phyloP scores from a whole-genome alignment of 2,329 filamentous ascomycete species.

The Dothistroma septosporum region DNA sequence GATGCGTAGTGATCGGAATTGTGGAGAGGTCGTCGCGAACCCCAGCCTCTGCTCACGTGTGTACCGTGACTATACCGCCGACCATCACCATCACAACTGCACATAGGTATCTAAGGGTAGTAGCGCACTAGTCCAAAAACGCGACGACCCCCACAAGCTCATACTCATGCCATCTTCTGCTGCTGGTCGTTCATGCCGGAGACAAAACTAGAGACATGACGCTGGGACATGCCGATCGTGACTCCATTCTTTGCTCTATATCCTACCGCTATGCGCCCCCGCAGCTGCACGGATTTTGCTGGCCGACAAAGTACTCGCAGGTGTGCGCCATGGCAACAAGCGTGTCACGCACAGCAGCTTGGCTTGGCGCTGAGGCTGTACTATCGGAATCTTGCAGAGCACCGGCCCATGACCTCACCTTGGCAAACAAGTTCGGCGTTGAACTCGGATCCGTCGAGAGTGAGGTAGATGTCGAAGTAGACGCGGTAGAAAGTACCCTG shows the following conservation, averaged over 20 bases:
- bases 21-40: neutral
- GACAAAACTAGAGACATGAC: neutral
- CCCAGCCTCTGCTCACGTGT: neutral
- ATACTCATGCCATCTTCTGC: neutral
- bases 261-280: conserved; percentile 3
- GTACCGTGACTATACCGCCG: neutral
- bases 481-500: conserved; percentile 91
- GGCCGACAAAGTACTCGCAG: neutral
- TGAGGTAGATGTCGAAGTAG: conserved; percentile 71
- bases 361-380: neutral
- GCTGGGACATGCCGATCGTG: neutral
- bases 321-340: neutral
- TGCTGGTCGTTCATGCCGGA: neutral
- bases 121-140: neutral
- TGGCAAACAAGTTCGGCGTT: conserved; percentile 98
- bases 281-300: neutral
- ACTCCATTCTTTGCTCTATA: conserved; percentile 9
- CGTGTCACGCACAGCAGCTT: neutral
- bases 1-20: neutral
- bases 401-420: conserved; percentile 97
- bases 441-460: conserved; percentile 94
- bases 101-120: neutral
- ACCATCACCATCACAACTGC: neutral
- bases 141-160: neutral
- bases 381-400: conserved; percentile 78